phyloP scores from a whole-genome alignment of 371 early-diverging fungal species.

The Mucor lusitanicus region DNA sequence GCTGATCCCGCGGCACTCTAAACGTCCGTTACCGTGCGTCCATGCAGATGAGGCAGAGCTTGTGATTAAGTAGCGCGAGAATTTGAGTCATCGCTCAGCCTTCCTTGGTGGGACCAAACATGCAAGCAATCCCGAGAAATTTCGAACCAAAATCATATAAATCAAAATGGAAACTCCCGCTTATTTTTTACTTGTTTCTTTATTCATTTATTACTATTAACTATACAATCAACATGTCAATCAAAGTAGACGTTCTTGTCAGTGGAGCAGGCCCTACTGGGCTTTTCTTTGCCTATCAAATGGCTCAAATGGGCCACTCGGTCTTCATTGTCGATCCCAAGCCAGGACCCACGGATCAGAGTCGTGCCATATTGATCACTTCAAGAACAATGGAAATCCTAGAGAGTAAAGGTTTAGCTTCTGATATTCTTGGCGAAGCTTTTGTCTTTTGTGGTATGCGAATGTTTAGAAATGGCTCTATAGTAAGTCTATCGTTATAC shows the following conservation, averaged over 20 bases:
- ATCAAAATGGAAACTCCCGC: not conserved
- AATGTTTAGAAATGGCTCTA: slow-evolving; percentile 17
- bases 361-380: slow-evolving; percentile 42
- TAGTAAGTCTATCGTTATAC: slow-evolving; percentile 13
- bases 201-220: not conserved
- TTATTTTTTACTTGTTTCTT: not conserved
- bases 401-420: slow-evolving; percentile 28
- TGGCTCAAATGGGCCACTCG: slow-evolving; percentile 37
- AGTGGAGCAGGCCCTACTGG: slow-evolving; percentile 53
- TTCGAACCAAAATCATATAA: not conserved
- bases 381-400: slow-evolving; percentile 43
- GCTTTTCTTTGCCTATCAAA: slow-evolving; percentile 40
- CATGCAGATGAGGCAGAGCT: too few relatives aligned
- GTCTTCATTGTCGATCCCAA: slow-evolving; percentile 42
- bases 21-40: too few relatives aligned
- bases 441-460: slow-evolving; percentile 22
- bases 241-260: slow-evolving; percentile 34
- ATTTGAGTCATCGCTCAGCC: too few relatives aligned
- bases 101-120: too few relatives aligned
- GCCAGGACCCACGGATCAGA: slow-evolving; percentile 37
- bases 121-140: not conserved
- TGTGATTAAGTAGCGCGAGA: too few relatives aligned
- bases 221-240: not conserved
- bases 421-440: slow-evolving; percentile 28
- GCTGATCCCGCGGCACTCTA: too few relatives aligned